Conservation (phyloP, 441 rosid genomes). For the Erodium moschatum region DNA sequence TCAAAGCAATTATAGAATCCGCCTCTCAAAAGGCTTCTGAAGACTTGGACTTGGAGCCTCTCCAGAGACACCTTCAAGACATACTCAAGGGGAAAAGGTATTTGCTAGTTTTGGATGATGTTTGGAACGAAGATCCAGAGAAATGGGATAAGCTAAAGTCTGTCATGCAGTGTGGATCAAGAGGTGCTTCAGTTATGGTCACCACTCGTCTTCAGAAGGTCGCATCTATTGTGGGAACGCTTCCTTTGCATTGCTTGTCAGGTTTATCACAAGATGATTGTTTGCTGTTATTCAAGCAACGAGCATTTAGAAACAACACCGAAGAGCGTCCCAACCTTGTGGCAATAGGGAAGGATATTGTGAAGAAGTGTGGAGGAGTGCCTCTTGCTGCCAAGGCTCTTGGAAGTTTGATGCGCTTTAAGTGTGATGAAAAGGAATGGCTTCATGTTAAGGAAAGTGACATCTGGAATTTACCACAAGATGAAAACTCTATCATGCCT, state of each 20-base stretch:
- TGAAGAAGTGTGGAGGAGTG: constrained; percentile 2
- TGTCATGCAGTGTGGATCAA: neutral
- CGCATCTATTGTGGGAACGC: too few relatives aligned
- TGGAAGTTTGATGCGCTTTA: constrained; percentile 2
- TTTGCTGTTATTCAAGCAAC: neutral
- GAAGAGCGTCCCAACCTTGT: neutral
- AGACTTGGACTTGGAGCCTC: neutral
- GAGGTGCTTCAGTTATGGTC: constrained; percentile 6
- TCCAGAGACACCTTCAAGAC: constrained; percentile 8
- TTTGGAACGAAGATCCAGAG: constrained; percentile 19
- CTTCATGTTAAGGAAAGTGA: neutral
- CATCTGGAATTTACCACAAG: neutral
- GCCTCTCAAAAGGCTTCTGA: neutral
- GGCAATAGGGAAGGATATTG: neutral
- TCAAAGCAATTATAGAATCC: constrained; percentile 10
- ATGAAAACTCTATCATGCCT: neutral
- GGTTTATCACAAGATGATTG: too few relatives aligned
- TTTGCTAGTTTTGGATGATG: constrained; percentile 26
- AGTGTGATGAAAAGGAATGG: neutral
- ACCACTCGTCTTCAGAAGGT: constrained; percentile 8
- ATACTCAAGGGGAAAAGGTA: neutral
- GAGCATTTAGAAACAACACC: neutral
- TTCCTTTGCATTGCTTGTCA: too few relatives aligned
- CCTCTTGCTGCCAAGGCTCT: constrained; percentile 1
- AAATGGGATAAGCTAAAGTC: too few relatives aligned